These are phyloP conservation scores for Pseudohalonectria lignicola DNA, from an alignment of 2,329 filamentous ascomycete genomes.

Conservation along the genomic window DNA sequence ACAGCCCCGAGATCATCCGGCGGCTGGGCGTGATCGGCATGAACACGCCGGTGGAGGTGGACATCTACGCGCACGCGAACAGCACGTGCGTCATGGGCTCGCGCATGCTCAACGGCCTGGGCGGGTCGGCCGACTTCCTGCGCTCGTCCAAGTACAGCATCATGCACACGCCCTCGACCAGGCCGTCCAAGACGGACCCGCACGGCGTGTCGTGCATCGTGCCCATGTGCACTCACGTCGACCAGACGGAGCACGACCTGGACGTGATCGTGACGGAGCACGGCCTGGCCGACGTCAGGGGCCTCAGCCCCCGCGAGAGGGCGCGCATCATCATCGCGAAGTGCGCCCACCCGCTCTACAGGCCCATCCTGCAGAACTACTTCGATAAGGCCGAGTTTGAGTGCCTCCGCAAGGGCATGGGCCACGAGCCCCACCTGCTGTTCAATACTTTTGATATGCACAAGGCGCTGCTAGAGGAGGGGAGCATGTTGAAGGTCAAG, in stretches of 20 bases:
- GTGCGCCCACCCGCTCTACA: constrained; percentile 77
- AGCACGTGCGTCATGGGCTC: constrained; percentile 80
- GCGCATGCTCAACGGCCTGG: constrained; percentile 79
- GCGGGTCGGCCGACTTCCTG: constrained; percentile 74
- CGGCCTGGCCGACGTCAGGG: constrained; percentile 77
- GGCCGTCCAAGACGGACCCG: constrained; percentile 73
- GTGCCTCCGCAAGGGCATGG: constrained; percentile 77
- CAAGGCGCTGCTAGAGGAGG: constrained; percentile 68
- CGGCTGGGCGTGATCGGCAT: constrained; percentile 82
- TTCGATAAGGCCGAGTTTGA: constrained; percentile 79
- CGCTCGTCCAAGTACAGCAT: constrained; percentile 73
- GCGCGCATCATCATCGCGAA: constrained; percentile 79
- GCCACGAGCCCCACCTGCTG: constrained; percentile 79
- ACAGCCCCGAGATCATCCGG: constrained; percentile 83
- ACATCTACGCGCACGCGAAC: constrained; percentile 92
- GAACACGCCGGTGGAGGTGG: constrained; percentile 91
- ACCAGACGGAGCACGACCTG: constrained; percentile 88
- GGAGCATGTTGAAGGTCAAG: constrained; percentile 73
- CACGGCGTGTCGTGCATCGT: constrained; percentile 78
- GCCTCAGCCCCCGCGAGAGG: constrained; percentile 67
- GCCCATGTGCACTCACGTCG: constrained; percentile 87
- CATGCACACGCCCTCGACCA: constrained; percentile 77
- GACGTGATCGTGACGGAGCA: constrained; percentile 72
- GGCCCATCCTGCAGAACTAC: constrained; percentile 72
- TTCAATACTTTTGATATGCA: constrained; percentile 88